Conservation (phyloP, 2,329 filamentous ascomycete genomes). For the Cytospora piceicola region DNA sequence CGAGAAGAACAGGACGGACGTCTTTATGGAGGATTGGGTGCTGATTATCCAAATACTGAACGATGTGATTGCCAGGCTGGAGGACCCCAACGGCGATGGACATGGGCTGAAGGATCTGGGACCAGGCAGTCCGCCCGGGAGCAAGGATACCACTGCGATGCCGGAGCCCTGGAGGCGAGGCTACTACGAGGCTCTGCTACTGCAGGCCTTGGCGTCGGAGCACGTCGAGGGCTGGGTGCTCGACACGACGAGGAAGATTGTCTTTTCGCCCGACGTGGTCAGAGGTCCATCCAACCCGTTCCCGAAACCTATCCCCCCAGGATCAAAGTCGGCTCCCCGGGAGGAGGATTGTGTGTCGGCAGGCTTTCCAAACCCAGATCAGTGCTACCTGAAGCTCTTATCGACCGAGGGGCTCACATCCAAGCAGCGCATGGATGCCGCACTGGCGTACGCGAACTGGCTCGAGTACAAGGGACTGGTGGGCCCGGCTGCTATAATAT, state of each 20-base stretch:
- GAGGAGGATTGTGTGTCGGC: conserved; percentile 73
- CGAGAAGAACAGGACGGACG: conserved; percentile 60
- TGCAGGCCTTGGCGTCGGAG: conserved; percentile 75
- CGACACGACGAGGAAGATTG: conserved; percentile 67
- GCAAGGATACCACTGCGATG: conserved; percentile 73
- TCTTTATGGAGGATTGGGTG: conserved; percentile 68
- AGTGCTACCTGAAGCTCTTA: conserved; percentile 80
- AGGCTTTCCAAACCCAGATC: conserved; percentile 72
- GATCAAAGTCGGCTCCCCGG: conserved; percentile 63
- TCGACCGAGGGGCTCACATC: conserved; percentile 78
- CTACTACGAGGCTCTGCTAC: conserved; percentile 83
- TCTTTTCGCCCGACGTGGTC: conserved; percentile 74
- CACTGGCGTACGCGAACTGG: conserved; percentile 82
- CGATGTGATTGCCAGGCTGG: conserved; percentile 66
- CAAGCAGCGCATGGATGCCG: conserved; percentile 80
- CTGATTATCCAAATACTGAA: conserved; percentile 64
- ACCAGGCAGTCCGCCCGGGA: conserved; percentile 48
- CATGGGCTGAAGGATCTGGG: conserved; percentile 62
- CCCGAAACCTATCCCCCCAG: conserved; percentile 72
- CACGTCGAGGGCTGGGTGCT: conserved; percentile 78
- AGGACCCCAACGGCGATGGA: conserved; percentile 71
- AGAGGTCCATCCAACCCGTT: conserved; percentile 82
- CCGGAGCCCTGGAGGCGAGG: conserved; percentile 83
- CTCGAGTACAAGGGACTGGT: conserved; percentile 74
- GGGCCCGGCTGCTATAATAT: conserved; percentile 71